Conservation (phyloP, 148 eudicot species). For the Tetragonia tetragonoides region DNA sequence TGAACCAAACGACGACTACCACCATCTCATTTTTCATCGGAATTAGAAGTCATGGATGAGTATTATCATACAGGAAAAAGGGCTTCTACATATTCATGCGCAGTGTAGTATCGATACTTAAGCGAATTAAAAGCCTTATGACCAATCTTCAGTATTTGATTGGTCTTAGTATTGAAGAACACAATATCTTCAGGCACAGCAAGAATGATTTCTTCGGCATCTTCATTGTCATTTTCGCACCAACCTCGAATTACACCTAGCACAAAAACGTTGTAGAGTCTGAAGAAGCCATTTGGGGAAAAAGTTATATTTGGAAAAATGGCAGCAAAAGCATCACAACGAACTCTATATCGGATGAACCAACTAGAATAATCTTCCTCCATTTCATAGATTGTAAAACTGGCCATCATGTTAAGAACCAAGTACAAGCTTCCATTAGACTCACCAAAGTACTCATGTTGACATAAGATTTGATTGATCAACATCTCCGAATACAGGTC, state of each 20-base stretch:
- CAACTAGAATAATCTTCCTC: slow-evolving; percentile 28
- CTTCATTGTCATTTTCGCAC: too few species aligned
- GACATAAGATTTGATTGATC: not conserved
- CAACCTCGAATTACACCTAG: too few species aligned
- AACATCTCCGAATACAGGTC: not conserved
- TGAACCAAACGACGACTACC: too few species aligned
- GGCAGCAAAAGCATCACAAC: too few species aligned
- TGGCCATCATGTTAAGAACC: slow-evolving; percentile 11
- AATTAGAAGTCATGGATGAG: too few species aligned
- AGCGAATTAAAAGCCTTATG: slow-evolving; percentile 6
- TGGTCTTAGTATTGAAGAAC: slow-evolving; percentile 7
- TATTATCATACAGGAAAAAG: slow-evolving; percentile 26
- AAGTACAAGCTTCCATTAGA: slow-evolving; percentile 9
- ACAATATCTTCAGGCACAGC: slow-evolving; percentile 24
- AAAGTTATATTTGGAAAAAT: too few species aligned
- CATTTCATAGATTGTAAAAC: slow-evolving; percentile 17
- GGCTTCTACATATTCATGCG: slow-evolving; percentile 19
- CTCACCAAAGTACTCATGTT: slow-evolving; percentile 18
- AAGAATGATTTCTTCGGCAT: slow-evolving; percentile 8
- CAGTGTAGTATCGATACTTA: slow-evolving; percentile 23
- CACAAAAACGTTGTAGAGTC: too few species aligned
- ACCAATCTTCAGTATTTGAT: slow-evolving; percentile 8
- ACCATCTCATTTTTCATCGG: too few species aligned
- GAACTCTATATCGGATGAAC: not conserved
- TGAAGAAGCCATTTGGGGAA: too few species aligned